Conservation (phyloP, 148 eudicot species). For the Camellia granthamiana region DNA sequence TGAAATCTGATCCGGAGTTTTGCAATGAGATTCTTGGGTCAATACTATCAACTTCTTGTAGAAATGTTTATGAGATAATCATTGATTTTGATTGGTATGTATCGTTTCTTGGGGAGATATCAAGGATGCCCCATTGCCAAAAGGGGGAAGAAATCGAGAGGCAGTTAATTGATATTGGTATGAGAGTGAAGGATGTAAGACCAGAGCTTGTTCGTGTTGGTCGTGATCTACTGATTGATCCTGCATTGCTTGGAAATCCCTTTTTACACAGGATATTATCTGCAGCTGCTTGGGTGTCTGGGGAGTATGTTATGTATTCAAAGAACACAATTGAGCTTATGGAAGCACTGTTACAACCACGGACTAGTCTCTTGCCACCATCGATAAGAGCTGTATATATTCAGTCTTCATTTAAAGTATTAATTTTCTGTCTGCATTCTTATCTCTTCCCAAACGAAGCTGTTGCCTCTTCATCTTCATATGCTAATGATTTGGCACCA, state of each 20-base stretch:
- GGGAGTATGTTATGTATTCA: slow-evolving; percentile 78
- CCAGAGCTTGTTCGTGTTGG: slow-evolving; percentile 66
- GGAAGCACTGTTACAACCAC: slow-evolving; percentile 90
- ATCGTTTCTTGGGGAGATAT: slow-evolving; percentile 78
- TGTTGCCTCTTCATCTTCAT: slow-evolving; percentile 26
- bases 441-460: slow-evolving; percentile 47
- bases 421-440: slow-evolving; percentile 60
- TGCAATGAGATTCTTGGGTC: slow-evolving; percentile 80
- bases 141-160: slow-evolving; percentile 77
- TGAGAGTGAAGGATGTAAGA: slow-evolving; percentile 92
- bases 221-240: slow-evolving; percentile 83
- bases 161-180: slow-evolving; percentile 90
- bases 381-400: slow-evolving; percentile 73
- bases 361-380: slow-evolving; percentile 76
- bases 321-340: slow-evolving; percentile 66
- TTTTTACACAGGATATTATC: slow-evolving; percentile 66
- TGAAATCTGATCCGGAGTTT: slow-evolving; percentile 76
- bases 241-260: slow-evolving; percentile 90
- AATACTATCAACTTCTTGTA: slow-evolving; percentile 56
- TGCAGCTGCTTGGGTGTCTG: slow-evolving; percentile 88
- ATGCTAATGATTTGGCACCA: slow-evolving; percentile 22
- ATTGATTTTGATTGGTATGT: slow-evolving; percentile 14
- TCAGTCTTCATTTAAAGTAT: slow-evolving; percentile 69
- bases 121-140: slow-evolving; percentile 81
- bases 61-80: slow-evolving; percentile 66